Base-by-base conservation (phyloP, 1,139 yeast species). In the Saccharomycopsis crataegensis region DNA sequence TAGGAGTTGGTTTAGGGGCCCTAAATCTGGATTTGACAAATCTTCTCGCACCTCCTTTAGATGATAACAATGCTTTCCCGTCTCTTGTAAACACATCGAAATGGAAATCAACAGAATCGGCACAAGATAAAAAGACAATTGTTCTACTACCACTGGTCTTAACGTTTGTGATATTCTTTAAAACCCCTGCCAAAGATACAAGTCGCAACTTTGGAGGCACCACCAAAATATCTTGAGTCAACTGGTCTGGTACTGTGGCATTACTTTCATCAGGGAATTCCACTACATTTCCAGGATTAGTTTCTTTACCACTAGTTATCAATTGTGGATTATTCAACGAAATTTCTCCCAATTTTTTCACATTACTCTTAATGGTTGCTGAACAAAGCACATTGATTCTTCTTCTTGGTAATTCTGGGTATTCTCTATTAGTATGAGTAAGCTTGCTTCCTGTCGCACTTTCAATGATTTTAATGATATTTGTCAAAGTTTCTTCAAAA, bases 21-120 rank as follows among this genome's bases (percentile, higher is more conserved):
- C 9, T 8, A 9, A 33, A 8, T 32, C n/a, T 41, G 8, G 36
- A 43, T n/a, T 42, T 46, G n/a, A 12, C 41, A 36, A 48, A 47
- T 16, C 41, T n/a, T 32, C 48, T 49, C 8, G 49, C 43, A 12
- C 43, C 53, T 3, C 40, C 31, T 31, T 55, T 55, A 7, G 44
- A n/a, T 17, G 48, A 37, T 5, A 55, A 32, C 12, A 46, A 12
- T 8, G 44, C 34, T 63, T 66, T 50, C 55, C 67, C 67, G 62
- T 71, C 61, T 61, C 63, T 59, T 6, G 94, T 77, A 62, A 91
- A 82, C 0, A 82, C 84, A 50, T 80, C 79, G 67, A 82, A 89
- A 69, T 93, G 97, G 71, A 86, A 93, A 61, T 93, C 90, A 28
- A 94, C 98, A 12, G 96, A 86, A 65, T 93, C 98, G 0, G 98